Evolutionary conservation across 257 asterid species (phyloP), one percentile per base, ranked within the genome.

Genomic region (Solanum lignicaule): DNA sequence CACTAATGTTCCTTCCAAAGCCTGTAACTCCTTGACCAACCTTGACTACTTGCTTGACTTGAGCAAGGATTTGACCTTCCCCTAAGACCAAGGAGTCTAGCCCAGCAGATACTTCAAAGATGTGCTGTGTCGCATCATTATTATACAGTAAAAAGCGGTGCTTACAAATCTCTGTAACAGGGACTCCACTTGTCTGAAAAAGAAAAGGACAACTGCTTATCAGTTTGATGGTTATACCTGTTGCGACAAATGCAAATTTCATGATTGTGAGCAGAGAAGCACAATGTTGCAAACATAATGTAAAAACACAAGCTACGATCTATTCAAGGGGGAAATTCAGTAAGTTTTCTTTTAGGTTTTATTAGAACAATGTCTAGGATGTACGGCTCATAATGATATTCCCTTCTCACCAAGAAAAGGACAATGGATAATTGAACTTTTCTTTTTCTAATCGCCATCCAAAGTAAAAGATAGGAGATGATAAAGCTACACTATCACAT

Each of bases 21-120:
- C 99, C 99, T 39, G 91, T 90, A 13, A 96, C 95, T 35, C 98
- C 98, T 89, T 96, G 98, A 74, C 98, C 99, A 71, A 93, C 96
- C 90, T 94, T 95, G 74, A 96, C 99, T 7, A 96, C 99, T 91
- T 96, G 99, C 88, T 95, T 96, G 72, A 96, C 99, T 88, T 96
- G 99, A 65, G 99, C 95, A 25, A 96, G 95, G 91, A 96, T 96
- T 86, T 96, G 99, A n/a, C 99, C 98, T 90, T 96, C 99, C 76
- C 99, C 98, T 87, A 96, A 83, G 32, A 96, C 99, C 90, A 96
- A 90, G 84, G 99, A 96, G 88, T 96, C 99, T 35, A 96, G 93
- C 69, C 99, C 99, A 21, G 99, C 98, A 9, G 99, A 94, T 52
- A 96, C 99, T 90, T 95, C 98, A 87, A 95, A 96, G 86, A 96